A percentile compares a stretch with the other conserved stretches of the same genome.
Evolutionary conservation across 1,284 basidiomycete genomes (phyloP).

Genomic region (Acaromyces ingoldii): DNA sequence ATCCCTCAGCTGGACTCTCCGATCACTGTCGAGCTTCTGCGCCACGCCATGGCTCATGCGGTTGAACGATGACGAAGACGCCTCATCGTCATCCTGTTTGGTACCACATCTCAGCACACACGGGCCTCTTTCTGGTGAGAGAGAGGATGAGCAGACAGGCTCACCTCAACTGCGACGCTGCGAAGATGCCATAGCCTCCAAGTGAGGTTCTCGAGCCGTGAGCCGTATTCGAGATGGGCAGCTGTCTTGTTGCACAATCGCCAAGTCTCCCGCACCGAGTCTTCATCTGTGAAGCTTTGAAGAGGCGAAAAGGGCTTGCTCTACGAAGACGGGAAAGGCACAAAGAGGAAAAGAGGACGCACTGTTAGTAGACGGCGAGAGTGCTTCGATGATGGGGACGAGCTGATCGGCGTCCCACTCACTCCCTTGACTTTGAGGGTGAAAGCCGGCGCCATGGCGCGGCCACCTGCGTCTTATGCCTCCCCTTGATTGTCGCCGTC

Average conservation of each 20-base stretch:
- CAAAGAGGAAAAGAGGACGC: too few species aligned
- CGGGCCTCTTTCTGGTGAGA: conserved; percentile 20
- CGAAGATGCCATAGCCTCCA: conserved; percentile 39
- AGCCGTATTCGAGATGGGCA: conserved; percentile 37
- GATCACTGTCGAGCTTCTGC: conserved; percentile 30
- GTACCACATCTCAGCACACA: conserved; percentile 25
- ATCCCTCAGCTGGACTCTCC: conserved; percentile 20
- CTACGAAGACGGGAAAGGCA: conserved; percentile 3
- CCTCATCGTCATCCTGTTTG: conserved; percentile 13
- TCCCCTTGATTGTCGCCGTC: too few species aligned
- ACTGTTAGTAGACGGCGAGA: background rate
- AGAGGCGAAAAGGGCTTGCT: conserved; percentile 39
- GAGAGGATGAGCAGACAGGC: too few species aligned
- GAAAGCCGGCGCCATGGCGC: too few species aligned
- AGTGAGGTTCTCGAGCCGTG: conserved; percentile 38
- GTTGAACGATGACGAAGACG: background rate
- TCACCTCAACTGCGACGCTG: too few species aligned
- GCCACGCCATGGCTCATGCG: background rate
- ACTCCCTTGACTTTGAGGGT: conserved; percentile 4
- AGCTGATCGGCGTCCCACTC: background rate
- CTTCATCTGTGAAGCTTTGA: conserved; percentile 32
- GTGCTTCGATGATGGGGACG: background rate
- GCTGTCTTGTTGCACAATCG: conserved; percentile 31
- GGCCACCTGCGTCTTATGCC: too few species aligned
- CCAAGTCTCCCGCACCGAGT: conserved; percentile 30